These are phyloP conservation scores for Eimeria mitis DNA, from an alignment of 169 alveolate species.

Conservation along the genomic window DNA sequence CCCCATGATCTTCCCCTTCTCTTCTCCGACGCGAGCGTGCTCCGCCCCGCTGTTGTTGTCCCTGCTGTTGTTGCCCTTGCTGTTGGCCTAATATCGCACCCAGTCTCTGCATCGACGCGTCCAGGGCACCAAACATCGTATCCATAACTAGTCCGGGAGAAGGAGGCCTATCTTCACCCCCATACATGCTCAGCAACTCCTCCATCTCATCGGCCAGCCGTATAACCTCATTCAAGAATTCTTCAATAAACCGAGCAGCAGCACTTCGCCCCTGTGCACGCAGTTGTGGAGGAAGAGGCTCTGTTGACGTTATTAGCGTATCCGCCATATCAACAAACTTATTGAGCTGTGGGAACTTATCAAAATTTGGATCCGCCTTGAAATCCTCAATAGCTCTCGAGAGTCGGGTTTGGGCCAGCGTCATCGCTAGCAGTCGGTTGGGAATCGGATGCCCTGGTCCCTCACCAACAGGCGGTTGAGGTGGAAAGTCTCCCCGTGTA, in stretches of 20 bases:
- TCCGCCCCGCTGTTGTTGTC: no score
- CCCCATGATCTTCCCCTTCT: no score
- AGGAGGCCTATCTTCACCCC: no score
- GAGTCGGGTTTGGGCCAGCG: background rate
- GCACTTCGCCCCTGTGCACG: background rate
- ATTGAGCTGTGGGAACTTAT: background rate
- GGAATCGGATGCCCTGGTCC: background rate
- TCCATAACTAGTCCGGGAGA: no score
- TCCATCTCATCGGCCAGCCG: no score
- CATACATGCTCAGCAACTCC: no score
- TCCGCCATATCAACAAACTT: background rate
- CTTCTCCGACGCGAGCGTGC: no score
- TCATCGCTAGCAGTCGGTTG: background rate
- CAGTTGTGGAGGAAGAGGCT: background rate
- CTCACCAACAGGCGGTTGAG: background rate
- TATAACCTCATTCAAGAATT: background rate
- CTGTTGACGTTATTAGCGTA: background rate
- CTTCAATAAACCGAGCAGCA: background rate
- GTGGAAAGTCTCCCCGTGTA: background rate
- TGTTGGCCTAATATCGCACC: no score
- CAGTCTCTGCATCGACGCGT: no score
- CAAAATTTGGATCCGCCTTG: background rate
- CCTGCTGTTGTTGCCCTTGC: no score
- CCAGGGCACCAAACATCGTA: no score
- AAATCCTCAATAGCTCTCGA: background rate